Evolutionary conservation across 352 stramenopile genomes (phyloP), one percentile per base, ranked within the genome.

Genomic region (Phytophthora lateralis): DNA sequence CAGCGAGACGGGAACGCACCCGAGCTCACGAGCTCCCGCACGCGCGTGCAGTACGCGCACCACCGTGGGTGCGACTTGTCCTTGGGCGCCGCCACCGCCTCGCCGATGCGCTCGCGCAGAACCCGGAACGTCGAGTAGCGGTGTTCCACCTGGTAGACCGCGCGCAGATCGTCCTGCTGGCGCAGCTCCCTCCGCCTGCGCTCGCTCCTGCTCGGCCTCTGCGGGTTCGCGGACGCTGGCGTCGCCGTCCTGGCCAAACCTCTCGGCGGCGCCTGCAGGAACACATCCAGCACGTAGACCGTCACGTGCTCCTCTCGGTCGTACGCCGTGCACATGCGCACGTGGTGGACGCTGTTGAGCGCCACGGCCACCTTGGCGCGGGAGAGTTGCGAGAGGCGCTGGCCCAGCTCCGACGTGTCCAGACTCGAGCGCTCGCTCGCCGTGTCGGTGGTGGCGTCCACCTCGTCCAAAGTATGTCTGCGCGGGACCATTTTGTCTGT

Each of bases 271-370:
- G 54, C 54, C 21, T 78, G 65, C 38, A 89, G 20, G 46, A 76
- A 76, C 34, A 90, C 59, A 37, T 86, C 64, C 20, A 89, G 45
- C 24, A 85, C 70, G 55, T 88, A 89, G 26, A 85, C 49, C 24
- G 56, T 75, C 55, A 69, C 64, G 45, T 66, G 21, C 45, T 39
- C 51, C 26, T 60, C 55, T 29, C 67, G 65, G 24, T 79, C 66
- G 63, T 74, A 77, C 10, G 69, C 61, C 4, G 55, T 61, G 42
- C 30, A 57, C 48, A 91, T 77, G 30, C 73, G 64, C 39, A 90
- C 69, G 51, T 70, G 75, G 42, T 79, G 70, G 32, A 91, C 75
- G 57, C 76, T 78, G 61, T 91, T 89, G 44, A 90, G 71, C 46
- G 73, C 53, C 44, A 89, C 60, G 20, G 78, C 74, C 44, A 64